phyloP scores from a whole-genome alignment of 2,329 filamentous ascomycete species.

The Fusarium luffae region DNA sequence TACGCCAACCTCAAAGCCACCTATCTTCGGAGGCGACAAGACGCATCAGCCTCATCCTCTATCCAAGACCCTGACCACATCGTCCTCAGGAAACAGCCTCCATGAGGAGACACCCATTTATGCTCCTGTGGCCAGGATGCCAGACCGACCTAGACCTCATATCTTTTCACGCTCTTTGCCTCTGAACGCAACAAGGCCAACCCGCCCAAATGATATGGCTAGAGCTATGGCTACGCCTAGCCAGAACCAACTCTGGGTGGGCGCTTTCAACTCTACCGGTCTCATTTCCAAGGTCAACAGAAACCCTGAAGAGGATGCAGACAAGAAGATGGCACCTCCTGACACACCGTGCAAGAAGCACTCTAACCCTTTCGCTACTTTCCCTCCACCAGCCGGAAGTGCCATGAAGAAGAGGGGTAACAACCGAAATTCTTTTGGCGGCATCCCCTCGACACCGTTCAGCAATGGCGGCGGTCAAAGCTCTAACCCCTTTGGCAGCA shows the following conservation, averaged over 20 bases:
- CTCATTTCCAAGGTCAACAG: conserved; percentile 95
- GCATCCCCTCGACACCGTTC: conserved; percentile 84
- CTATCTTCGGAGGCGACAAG: conserved; percentile 53
- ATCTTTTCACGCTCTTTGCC: conserved; percentile 54
- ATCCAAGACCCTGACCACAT: conserved; percentile 87
- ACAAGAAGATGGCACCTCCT: conserved; percentile 77
- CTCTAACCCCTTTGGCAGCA: conserved; percentile 60
- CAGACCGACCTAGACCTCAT: conserved; percentile 47
- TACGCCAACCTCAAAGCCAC: conserved; percentile 2
- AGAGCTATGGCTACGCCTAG: conserved; percentile 59
- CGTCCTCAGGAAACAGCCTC: conserved; percentile 83
- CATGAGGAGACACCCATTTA: conserved; percentile 70
- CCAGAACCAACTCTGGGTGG: conserved; percentile 69
- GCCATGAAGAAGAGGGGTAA: conserved; percentile 72
- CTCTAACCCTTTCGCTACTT: conserved; percentile 73
- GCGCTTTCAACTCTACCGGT: conserved; percentile 93
- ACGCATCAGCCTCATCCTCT: conserved; percentile 79
- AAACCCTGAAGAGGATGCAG: conserved; percentile 74
- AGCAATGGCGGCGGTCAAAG: conserved; percentile 65
- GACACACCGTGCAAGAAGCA: conserved; percentile 97
- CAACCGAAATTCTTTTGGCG: conserved; percentile 74
- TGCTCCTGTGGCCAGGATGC: conserved; percentile 45
- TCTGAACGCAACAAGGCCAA: conserved; percentile 53
- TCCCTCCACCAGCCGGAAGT: conserved; percentile 69
- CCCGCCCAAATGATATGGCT: conserved; percentile 48